Evolutionary conservation across 148 eudicot genomes (phyloP).

Genomic region (Euryodendron excelsum): DNA sequence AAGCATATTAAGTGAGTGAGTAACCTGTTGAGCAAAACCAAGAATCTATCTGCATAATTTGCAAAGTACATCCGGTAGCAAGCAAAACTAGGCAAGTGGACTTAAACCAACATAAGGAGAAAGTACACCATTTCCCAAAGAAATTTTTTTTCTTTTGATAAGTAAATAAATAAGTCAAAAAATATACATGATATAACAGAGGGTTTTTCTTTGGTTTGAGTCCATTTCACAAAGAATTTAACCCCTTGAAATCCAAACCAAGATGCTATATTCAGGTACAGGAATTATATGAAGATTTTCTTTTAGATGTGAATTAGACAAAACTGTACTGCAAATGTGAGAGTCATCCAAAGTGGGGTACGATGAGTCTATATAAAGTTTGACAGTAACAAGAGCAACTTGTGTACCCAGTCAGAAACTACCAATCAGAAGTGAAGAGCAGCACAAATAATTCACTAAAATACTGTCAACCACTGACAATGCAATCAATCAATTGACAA

Average conservation of each 20-base stretch:
- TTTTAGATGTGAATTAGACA: slow-evolving; percentile 1
- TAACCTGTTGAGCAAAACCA: slow-evolving; percentile 9
- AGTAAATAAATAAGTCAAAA: no score
- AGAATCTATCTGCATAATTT: not conserved
- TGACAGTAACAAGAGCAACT: not conserved
- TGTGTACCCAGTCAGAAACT: not conserved
- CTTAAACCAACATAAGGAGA: not conserved
- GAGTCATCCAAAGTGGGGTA: not conserved
- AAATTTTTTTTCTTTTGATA: no score
- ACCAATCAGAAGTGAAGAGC: not conserved
- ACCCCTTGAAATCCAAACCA: not conserved
- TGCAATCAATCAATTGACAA: not conserved
- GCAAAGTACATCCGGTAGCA: not conserved
- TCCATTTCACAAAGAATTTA: not conserved
- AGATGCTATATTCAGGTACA: not conserved
- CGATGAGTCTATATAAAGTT: not conserved
- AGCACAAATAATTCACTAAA: not conserved
- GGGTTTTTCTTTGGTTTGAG: no score
- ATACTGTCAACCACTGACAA: not conserved
- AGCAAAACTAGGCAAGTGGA: not conserved
- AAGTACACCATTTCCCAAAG: no score
- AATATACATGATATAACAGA: no score
- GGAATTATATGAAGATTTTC: not conserved
- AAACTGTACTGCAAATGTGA: not conserved
- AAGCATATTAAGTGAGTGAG: not conserved